Percentiles rank a stretch among this genome's conserved stretches.
These are phyloP conservation scores for Xylaria acuta DNA, from an alignment of 495 filamentous ascomycete species.

Conservation along the genomic window DNA sequence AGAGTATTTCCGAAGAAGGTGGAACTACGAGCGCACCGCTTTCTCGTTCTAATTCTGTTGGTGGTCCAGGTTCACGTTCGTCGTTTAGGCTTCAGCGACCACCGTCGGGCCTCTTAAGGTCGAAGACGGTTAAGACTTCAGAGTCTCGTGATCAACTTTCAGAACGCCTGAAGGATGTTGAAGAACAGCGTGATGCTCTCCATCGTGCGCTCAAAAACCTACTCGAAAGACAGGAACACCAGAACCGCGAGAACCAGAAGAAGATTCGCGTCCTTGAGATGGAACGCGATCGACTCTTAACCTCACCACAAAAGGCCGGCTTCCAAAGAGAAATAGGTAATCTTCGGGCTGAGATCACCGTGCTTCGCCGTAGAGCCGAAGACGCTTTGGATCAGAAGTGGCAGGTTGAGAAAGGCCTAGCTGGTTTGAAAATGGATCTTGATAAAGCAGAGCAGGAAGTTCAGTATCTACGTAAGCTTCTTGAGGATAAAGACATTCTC, in stretches of 20 bases:
- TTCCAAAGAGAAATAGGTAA: constrained; percentile 82
- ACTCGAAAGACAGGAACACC: constrained; percentile 84
- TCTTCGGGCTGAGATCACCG: constrained; percentile 83
- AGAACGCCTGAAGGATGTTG: constrained; percentile 89
- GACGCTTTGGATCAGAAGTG: constrained; percentile 97
- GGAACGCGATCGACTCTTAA: constrained; percentile 76
- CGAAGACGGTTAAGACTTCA: constrained; percentile 64
- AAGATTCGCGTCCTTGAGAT: constrained; percentile 74
- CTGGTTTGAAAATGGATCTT: constrained; percentile 94
- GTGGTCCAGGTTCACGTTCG: constrained; percentile 39
- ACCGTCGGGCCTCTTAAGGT: constrained; percentile 58
- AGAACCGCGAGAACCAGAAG: constrained; percentile 80
- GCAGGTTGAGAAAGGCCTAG: constrained; percentile 92
- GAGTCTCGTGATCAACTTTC: constrained; percentile 74
- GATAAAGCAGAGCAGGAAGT: constrained; percentile 96
- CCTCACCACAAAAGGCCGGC: constrained; percentile 73
- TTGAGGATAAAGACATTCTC: constrained; percentile 86
- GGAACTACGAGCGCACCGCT: constrained; percentile 36
- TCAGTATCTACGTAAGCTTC: constrained; percentile 72
- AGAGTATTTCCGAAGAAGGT: constrained; percentile 40
- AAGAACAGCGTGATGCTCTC: constrained; percentile 90
- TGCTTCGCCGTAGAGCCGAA: constrained; percentile 85
- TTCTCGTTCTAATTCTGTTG: constrained; percentile 54
- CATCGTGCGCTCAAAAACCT: constrained; percentile 84
- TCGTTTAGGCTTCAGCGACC: constrained; percentile 42